Base-by-base conservation (phyloP, 805 yeast genomes). In the Ogataea salicorniae region DNA sequence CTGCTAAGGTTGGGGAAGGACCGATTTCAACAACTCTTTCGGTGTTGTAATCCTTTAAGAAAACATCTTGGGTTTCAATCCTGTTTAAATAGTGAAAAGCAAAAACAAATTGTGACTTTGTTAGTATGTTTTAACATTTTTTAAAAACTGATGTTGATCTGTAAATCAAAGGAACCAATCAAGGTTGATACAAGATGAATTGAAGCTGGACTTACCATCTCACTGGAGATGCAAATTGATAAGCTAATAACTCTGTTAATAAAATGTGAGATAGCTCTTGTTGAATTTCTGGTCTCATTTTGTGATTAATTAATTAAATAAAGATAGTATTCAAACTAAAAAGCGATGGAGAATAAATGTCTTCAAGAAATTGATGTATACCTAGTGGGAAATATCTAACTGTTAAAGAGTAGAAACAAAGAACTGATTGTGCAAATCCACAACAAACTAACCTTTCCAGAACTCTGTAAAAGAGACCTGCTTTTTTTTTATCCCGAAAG, bases 171-270 rank as follows among this genome's bases (percentile, higher is more conserved):
- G 51, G 47, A 55, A 48, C 49, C 48, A 52, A 33, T 15, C 20
- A 37, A 18, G 11, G 14, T 8, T 11, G 7, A 26, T 6, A 3
- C 5, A 17, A 23, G 18, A 34, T 34, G 16, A 16, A 14, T 23
- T 15, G 33, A 17, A 9, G 34, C 5, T 16, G 16, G 9, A 63
- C 70, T 29, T 59, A 66, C 98, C 99, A 94, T 79, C 98, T 84
- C 56, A 94, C 99, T 42, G 99, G 99, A 53, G 97, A 91, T 43
- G 99, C 99, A 64, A 94, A 94, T 72, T 94, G 99, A 74, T 91
- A 94, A 46, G 99, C 98, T 73, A 94, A 79, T 60, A 94, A 82
- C 78, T 94, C 99, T 26, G 97, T 90, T 67, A 94, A 78, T 56
- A 94, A 77, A 57, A 87, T 84, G 68, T 94, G 98, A 58, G 99